Conservation (phyloP, 352 stramenopile species). For the Globisporangium canariense region DNA sequence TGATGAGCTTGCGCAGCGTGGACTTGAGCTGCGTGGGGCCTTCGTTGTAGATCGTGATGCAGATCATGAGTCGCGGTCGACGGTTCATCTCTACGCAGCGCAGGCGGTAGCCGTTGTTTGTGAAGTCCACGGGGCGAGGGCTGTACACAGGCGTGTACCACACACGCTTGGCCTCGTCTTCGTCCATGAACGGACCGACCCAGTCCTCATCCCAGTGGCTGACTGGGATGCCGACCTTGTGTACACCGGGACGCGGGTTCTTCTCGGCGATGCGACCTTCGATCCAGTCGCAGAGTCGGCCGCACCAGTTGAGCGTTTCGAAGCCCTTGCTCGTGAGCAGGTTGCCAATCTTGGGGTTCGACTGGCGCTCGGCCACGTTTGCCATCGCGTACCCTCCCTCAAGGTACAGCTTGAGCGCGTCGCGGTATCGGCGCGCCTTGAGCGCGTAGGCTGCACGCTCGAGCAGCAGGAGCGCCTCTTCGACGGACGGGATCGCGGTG, state of each 20-base stretch:
- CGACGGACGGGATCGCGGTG: slow-evolving; percentile 68
- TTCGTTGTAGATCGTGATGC: slow-evolving; percentile 88
- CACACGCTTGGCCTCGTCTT: slow-evolving; percentile 70
- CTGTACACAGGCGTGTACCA: slow-evolving; percentile 85
- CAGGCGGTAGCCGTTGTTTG: slow-evolving; percentile 69
- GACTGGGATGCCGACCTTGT: slow-evolving; percentile 77
- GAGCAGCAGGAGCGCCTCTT: slow-evolving; percentile 72
- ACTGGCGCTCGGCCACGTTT: slow-evolving; percentile 74
- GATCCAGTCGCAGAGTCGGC: slow-evolving; percentile 77
- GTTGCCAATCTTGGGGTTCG: slow-evolving; percentile 83
- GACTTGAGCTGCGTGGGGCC: slow-evolving; percentile 56
- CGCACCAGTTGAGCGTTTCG: slow-evolving; percentile 86
- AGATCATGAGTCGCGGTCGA: slow-evolving; percentile 75
- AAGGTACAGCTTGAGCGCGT: slow-evolving; percentile 79
- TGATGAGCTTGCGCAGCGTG: slow-evolving; percentile 77
- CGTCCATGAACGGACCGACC: slow-evolving; percentile 61
- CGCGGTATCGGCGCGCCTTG: slow-evolving; percentile 58
- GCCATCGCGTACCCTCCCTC: slow-evolving; percentile 84
- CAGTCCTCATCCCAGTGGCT: slow-evolving; percentile 74
- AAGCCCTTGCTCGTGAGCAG: slow-evolving; percentile 83
- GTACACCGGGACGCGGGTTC: slow-evolving; percentile 65
- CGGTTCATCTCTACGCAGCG: slow-evolving; percentile 74
- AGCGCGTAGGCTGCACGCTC: slow-evolving; percentile 66
- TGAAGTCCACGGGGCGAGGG: slow-evolving; percentile 66
- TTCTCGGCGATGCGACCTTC: slow-evolving; percentile 77